phyloP scores from a whole-genome alignment of 169 alveolate genomes.

The Neospora caninum region DNA sequence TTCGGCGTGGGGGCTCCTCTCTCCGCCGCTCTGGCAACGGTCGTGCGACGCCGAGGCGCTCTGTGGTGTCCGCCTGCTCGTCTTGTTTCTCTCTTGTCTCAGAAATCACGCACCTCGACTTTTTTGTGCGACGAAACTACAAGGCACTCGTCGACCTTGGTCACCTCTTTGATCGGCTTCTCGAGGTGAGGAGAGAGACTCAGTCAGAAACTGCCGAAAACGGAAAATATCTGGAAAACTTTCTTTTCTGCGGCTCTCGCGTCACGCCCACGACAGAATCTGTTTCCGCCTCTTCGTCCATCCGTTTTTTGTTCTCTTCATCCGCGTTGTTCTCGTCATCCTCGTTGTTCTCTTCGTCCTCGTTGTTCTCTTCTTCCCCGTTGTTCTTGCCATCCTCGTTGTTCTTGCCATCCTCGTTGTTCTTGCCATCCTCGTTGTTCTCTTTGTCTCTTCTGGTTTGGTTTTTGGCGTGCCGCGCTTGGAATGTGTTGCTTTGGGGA shows the following conservation, averaged over 20 bases:
- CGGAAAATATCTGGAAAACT: neutral
- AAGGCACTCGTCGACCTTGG: conserved; percentile 59
- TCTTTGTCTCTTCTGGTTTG: too few relatives aligned
- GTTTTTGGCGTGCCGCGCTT: too few relatives aligned
- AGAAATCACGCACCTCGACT: conserved; percentile 58
- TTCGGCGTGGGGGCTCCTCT: too few relatives aligned
- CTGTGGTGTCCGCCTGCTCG: too few relatives aligned
- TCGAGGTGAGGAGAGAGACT: conserved; percentile 13
- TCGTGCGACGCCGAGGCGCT: too few relatives aligned
- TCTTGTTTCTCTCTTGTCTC: neutral
- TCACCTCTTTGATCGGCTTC: conserved; percentile 50
- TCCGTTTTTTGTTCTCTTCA: neutral
- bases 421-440: too few relatives aligned
- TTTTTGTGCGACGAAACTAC: conserved; percentile 55
- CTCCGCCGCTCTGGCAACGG: too few relatives aligned
- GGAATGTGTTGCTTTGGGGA: too few relatives aligned
- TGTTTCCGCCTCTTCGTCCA: neutral
- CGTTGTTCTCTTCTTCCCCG: neutral
- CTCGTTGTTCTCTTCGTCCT: neutral
- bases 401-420: too few relatives aligned
- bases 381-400: too few relatives aligned
- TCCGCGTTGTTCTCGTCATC: neutral
- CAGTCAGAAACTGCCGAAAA: neutral
- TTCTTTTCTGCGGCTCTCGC: too few relatives aligned
- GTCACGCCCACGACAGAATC: neutral